Evolutionary conservation across 345 rosid species (phyloP), one percentile per base, ranked within the genome.

Genomic region (Syzygium jambos): DNA sequence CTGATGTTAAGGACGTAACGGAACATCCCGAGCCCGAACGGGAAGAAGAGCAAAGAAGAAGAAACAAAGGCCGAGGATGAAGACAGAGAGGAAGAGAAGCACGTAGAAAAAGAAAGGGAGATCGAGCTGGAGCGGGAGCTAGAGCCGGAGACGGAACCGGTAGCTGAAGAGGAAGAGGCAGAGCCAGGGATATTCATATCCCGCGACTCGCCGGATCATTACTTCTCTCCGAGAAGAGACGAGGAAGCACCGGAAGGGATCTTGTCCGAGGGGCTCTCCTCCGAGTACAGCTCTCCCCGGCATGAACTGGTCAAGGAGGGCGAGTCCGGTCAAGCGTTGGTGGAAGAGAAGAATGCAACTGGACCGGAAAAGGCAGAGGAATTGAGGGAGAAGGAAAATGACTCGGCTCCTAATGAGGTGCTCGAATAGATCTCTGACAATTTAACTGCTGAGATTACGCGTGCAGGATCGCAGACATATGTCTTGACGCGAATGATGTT

Each of bases 181-280:
- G 86, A 91, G 17, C 46, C 53, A 41, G 88, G 89, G 30, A 89
- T 61, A 51, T 86, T 91, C 51, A 9, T 88, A 43, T 80, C 93
- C 9, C 85, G 30, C 8, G 91, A 90, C 23, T 89, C 90, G 1
- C 91, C 89, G 1, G 87, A 84, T 83, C 86, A 27, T 34, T 90
- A 52, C 23, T 92, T 89, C 88, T 92, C 93, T 1, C 87, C 90
- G 21, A 89, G 92, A 52, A 91, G 89, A 86, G 92, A 89, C 52
- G 92, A 90, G 52, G 93, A 91, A 59, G 77, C 88, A 25, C 11
- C 87, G 30, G 90, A 87, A 34, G 90, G 89, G 38, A 85, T 57
- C 53, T 65, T 8, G 19, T 88, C 86, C 10, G 90, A 85, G 34
- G 90, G 89, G 49, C 80, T 77, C 65, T 77, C 30, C 30, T 88